Conservation (phyloP, 495 filamentous ascomycete species). For the Parathielavia appendiculata region DNA sequence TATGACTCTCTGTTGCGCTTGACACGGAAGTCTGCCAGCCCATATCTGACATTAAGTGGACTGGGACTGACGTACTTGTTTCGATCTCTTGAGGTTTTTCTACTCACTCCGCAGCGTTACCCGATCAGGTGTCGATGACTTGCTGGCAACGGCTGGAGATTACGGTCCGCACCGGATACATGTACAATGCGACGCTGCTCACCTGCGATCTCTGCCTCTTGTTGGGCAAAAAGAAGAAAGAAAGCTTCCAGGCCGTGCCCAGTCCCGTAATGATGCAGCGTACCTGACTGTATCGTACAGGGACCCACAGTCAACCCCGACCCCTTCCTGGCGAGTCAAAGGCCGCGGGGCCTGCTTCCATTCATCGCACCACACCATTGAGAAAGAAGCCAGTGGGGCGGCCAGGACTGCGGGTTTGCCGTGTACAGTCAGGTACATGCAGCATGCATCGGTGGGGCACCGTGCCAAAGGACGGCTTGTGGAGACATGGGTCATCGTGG, state of each 20-base stretch:
- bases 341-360: slow-evolving; percentile 3
- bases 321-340: slow-evolving; percentile 17
- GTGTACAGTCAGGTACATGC: slow-evolving; percentile 9
- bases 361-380: slow-evolving; percentile 10
- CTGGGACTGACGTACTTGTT: background rate
- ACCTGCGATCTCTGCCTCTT: slow-evolving; percentile 43
- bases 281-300: slow-evolving; percentile 26
- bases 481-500: slow-evolving; percentile 11
- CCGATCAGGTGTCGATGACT: background rate
- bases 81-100: too few relatives aligned
- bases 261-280: background rate
- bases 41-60: too few relatives aligned
- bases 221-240: slow-evolving; percentile 25
- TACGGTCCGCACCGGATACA: slow-evolving; percentile 15
- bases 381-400: slow-evolving; percentile 22
- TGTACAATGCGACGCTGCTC: slow-evolving; percentile 32
- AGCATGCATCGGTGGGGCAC: background rate
- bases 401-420: background rate
- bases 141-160: slow-evolving; percentile 9
- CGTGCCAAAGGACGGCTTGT: slow-evolving; percentile 6
- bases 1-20: background rate
- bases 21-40: too few relatives aligned
- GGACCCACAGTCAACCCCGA: slow-evolving; percentile 11
- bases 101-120: background rate
- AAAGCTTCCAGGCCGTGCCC: slow-evolving; percentile 18